Conservation (phyloP, 2,329 filamentous ascomycete species). For the Xylaria sp. region DNA sequence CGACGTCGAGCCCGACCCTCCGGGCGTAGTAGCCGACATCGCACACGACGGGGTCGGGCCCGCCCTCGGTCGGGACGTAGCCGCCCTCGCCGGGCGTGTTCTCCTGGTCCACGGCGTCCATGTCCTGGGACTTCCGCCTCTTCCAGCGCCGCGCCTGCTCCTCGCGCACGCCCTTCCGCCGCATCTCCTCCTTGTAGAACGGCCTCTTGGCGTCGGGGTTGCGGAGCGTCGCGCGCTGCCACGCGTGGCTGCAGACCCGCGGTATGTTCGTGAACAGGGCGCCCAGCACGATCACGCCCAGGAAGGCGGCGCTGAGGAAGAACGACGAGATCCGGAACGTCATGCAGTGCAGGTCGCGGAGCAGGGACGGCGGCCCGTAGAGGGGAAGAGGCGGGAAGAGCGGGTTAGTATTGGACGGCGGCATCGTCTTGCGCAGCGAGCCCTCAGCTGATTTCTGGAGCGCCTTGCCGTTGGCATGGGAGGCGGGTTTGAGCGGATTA, state of each 20-base stretch:
- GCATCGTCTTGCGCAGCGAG: slow-evolving; percentile 52
- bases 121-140: slow-evolving; percentile 43
- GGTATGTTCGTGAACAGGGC: slow-evolving; percentile 71
- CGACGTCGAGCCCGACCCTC: slow-evolving; percentile 83
- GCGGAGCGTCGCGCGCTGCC: slow-evolving; percentile 58
- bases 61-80: slow-evolving; percentile 78
- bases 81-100: slow-evolving; percentile 49
- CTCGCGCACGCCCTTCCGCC: slow-evolving; percentile 57
- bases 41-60: slow-evolving; percentile 75
- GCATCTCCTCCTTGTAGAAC: slow-evolving; percentile 74
- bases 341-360: slow-evolving; percentile 67
- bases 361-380: slow-evolving; percentile 72
- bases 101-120: slow-evolving; percentile 45
- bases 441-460: slow-evolving; percentile 50
- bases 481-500: slow-evolving; percentile 10
- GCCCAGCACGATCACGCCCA: slow-evolving; percentile 75
- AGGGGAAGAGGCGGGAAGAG: slow-evolving; percentile 83
- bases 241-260: slow-evolving; percentile 49
- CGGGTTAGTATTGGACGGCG: slow-evolving; percentile 73
- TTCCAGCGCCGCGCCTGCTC: slow-evolving; percentile 67
- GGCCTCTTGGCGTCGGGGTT: slow-evolving; percentile 64
- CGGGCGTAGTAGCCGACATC: slow-evolving; percentile 86
- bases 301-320: slow-evolving; percentile 76
- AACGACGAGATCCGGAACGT: slow-evolving; percentile 70
- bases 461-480: slow-evolving; percentile 38